Conservation (phyloP, 2,329 filamentous ascomycete species). For the Apiospora pterosperma region DNA sequence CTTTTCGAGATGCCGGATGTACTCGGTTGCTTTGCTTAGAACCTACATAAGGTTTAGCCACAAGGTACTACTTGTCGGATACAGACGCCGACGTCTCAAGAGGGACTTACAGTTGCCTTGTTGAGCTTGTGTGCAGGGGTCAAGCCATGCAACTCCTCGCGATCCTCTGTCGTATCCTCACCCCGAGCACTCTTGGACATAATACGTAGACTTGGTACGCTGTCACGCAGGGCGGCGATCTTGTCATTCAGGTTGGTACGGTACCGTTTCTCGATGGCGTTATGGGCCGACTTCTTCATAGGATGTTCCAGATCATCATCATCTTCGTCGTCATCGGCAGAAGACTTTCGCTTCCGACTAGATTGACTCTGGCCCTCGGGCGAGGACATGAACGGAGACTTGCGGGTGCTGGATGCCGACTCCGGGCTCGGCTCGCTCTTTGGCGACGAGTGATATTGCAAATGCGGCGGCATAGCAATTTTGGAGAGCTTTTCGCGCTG, state of each 20-base stretch:
- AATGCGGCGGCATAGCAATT: constrained; percentile 62
- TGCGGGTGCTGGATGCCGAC: constrained; percentile 48
- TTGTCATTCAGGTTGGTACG: constrained; percentile 96
- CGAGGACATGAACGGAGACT: constrained; percentile 51
- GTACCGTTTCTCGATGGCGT: constrained; percentile 97
- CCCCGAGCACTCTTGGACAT: constrained; percentile 70
- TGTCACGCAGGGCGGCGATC: constrained; percentile 87
- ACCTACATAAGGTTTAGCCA: constrained; percentile 45
- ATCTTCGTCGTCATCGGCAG: constrained; percentile 52
- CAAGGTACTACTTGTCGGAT: neutral
- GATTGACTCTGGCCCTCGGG: constrained; percentile 50
- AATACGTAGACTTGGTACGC: constrained; percentile 83
- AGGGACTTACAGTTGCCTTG: constrained; percentile 75
- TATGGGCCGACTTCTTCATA: constrained; percentile 90
- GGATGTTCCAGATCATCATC: constrained; percentile 59
- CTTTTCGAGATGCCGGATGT: constrained; percentile 91
- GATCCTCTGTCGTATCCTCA: constrained; percentile 68
- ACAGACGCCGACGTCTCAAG: neutral
- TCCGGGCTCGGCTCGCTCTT: constrained; percentile 57
- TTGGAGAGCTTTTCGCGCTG: constrained; percentile 59
- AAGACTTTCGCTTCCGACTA: constrained; percentile 68
- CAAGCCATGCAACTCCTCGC: constrained; percentile 77
- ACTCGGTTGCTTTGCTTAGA: constrained; percentile 91
- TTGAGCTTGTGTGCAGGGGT: constrained; percentile 92
- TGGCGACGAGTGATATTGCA: constrained; percentile 54